Conservation (phyloP, 2,329 filamentous ascomycete genomes). For the Teratosphaeria viscida region DNA sequence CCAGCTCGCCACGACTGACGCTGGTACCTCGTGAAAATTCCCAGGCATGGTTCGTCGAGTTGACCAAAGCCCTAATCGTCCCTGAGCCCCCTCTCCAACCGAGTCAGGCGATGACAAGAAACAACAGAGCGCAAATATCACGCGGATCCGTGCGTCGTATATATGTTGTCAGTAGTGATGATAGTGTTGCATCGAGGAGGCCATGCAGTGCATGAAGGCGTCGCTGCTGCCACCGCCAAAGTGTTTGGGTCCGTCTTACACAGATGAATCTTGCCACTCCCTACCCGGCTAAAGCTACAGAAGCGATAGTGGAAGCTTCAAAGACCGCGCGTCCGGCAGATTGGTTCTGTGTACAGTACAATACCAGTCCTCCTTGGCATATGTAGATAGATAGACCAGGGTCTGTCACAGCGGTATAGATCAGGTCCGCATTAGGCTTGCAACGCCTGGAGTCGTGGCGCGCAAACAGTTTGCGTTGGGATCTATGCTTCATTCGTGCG, state of each 20-base stretch:
- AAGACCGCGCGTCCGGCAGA: background rate
- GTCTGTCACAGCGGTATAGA: background rate
- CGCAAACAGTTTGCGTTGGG: background rate
- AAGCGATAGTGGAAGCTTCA: background rate
- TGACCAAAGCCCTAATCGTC: background rate
- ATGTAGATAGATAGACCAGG: background rate
- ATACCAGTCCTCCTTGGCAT: background rate
- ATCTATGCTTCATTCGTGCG: background rate
- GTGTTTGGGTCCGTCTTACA: background rate
- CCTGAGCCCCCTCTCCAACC: background rate
- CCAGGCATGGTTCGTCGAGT: constrained; percentile 9
- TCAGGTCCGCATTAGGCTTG: background rate
- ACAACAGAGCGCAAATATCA: background rate
- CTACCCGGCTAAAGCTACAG: background rate
- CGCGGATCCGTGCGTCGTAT: background rate
- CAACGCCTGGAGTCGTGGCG: background rate
- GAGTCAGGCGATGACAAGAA: background rate
- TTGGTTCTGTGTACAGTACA: background rate
- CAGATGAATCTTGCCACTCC: background rate
- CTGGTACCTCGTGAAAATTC: constrained; percentile 12
- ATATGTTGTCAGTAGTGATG: background rate
- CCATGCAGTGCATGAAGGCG: background rate
- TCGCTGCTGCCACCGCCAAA: background rate
- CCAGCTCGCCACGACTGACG: constrained; percentile 12
- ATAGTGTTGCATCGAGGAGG: background rate